Evolutionary conservation across 2,329 filamentous ascomycete genomes (phyloP).

Genomic region (Hymenoscyphus scutula): DNA sequence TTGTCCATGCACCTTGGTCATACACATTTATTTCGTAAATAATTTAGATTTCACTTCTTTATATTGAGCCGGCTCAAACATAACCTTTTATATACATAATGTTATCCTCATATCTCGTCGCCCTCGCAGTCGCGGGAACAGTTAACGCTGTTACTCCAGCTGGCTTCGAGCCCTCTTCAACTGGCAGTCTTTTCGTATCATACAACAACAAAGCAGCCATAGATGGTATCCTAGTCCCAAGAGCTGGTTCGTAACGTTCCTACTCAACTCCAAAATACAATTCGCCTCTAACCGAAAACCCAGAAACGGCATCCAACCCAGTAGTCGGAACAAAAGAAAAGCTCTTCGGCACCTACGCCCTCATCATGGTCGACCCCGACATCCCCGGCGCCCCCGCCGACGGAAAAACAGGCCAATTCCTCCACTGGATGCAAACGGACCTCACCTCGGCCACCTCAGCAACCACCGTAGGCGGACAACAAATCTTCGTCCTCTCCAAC

Average conservation of each 20-base stretch:
- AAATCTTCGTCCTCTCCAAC: constrained; percentile 28
- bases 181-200: constrained; percentile 27
- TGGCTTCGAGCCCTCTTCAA: constrained; percentile 29
- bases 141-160: constrained; percentile 31
- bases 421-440: constrained; percentile 35
- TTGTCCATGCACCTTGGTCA: not conserved
- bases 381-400: constrained; percentile 26
- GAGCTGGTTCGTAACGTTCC: constrained; percentile 23
- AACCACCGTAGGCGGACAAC: constrained; percentile 26
- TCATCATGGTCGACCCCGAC: constrained; percentile 35
- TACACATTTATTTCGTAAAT: not conserved
- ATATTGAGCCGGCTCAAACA: constrained; percentile 6
- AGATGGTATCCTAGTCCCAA: constrained; percentile 28
- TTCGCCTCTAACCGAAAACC: constrained; percentile 3
- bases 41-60: not conserved
- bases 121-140: constrained; percentile 28
- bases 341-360: constrained; percentile 30
- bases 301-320: constrained; percentile 25
- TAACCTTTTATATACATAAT: constrained; percentile 19
- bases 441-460: constrained; percentile 25
- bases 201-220: constrained; percentile 27
- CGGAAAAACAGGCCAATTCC: constrained; percentile 26
- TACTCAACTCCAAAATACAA: not conserved
- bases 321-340: constrained; percentile 25
- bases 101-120: constrained; percentile 23